A percentile compares a stretch with the other conserved stretches of the same genome.
Conservation (phyloP, 1,139 yeast species). For the Hyphopichia khmerensis region DNA sequence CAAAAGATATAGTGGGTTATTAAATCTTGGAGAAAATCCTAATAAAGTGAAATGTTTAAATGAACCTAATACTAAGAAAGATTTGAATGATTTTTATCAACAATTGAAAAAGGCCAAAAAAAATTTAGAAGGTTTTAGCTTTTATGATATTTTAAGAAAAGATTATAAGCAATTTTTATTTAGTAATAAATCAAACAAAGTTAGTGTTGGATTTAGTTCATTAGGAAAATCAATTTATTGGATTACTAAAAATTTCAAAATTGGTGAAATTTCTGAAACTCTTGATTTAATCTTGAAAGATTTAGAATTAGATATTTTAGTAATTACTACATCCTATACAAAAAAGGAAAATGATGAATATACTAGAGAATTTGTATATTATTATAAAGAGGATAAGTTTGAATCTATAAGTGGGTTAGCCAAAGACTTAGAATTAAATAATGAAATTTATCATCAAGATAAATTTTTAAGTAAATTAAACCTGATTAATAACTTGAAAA, state of each 20-base stretch:
- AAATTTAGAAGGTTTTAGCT: slow-evolving; percentile 58
- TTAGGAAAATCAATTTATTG: slow-evolving; percentile 66
- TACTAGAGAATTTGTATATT: slow-evolving; percentile 56
- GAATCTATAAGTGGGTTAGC: slow-evolving; percentile 25
- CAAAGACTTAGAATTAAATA: slow-evolving; percentile 27
- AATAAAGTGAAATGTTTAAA: not conserved
- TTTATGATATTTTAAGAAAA: slow-evolving; percentile 65
- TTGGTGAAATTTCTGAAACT: slow-evolving; percentile 36
- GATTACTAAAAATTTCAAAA: slow-evolving; percentile 36
- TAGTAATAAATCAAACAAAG: slow-evolving; percentile 16
- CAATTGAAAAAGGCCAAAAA: slow-evolving; percentile 55
- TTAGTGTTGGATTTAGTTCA: slow-evolving; percentile 71
- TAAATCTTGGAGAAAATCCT: not conserved
- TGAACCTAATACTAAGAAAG: not conserved
- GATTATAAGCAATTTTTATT: slow-evolving; percentile 79
- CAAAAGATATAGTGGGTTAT: slow-evolving; percentile 26
- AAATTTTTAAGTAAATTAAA: slow-evolving; percentile 8
- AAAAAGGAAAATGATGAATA: slow-evolving; percentile 40
- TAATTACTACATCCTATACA: slow-evolving; percentile 64
- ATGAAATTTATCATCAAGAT: slow-evolving; percentile 14
- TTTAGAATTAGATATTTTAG: slow-evolving; percentile 49
- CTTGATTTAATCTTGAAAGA: slow-evolving; percentile 34
- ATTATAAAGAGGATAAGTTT: slow-evolving; percentile 22
- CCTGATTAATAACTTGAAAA: slow-evolving; percentile 12
- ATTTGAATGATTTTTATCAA: slow-evolving; percentile 26